These are phyloP conservation scores for Lagenaria siceraria DNA, from an alignment of 306 rosid species.

Conservation along the genomic window DNA sequence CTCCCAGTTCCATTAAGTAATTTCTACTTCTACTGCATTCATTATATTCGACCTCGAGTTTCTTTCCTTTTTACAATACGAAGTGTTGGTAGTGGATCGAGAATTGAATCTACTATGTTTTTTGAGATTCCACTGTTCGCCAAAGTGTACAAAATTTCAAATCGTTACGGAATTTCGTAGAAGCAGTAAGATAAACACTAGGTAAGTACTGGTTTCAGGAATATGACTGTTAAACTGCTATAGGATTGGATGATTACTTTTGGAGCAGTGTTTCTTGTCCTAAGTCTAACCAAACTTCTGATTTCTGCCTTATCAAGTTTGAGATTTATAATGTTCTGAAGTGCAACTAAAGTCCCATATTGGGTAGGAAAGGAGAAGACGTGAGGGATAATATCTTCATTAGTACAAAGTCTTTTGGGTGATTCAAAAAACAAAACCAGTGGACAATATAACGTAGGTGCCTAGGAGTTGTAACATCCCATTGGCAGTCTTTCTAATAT, in stretches of 20 bases:
- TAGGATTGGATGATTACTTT: background rate
- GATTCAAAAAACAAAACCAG: no score
- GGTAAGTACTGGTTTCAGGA: background rate
- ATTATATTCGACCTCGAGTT: background rate
- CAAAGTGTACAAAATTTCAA: background rate
- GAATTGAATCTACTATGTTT: background rate
- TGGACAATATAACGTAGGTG: background rate
- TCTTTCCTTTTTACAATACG: background rate
- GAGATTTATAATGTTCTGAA: background rate
- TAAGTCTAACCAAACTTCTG: background rate
- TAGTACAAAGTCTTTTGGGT: no score
- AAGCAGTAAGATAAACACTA: no score
- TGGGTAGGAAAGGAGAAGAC: no score
- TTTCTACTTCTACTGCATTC: background rate
- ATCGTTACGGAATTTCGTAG: background rate
- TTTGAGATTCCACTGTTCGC: background rate
- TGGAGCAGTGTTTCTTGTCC: background rate
- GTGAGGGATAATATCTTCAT: no score
- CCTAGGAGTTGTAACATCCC: background rate
- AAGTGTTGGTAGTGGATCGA: background rate
- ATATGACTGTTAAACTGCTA: background rate
- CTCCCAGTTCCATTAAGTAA: slow-evolving; percentile 53
- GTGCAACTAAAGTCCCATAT: no score
- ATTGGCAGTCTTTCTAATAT: background rate
- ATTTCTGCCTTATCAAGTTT: background rate